Evolutionary conservation across 2,329 filamentous ascomycete species (phyloP).

Genomic region (Paracoccidioides brasiliensis): DNA sequence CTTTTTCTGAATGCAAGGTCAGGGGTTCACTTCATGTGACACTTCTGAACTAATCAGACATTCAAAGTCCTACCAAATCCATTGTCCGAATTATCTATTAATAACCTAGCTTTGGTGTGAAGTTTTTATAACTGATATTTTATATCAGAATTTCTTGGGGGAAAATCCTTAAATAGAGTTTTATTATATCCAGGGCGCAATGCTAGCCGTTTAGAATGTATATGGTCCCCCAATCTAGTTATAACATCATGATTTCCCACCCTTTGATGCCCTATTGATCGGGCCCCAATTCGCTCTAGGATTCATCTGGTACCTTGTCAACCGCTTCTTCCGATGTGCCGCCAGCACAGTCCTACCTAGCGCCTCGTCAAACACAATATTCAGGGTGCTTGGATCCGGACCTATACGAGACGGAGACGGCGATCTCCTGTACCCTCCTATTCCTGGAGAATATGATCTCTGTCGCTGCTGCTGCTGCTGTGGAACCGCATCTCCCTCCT

Average conservation of each 20-base stretch:
- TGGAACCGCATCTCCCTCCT: too few relatives aligned
- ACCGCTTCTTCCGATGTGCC: slow-evolving; percentile 44
- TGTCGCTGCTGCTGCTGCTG: neutral
- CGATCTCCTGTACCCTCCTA: neutral
- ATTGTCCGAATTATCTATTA: too few relatives aligned
- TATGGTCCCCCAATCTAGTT: neutral
- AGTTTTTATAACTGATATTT: too few relatives aligned
- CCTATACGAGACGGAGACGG: neutral
- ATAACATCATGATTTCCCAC: neutral
- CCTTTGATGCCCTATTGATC: slow-evolving; percentile 38
- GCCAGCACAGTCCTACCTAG: slow-evolving; percentile 52
- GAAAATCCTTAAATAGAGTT: too few relatives aligned
- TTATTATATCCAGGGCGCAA: neutral
- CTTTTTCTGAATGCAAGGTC: too few relatives aligned
- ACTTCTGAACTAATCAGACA: too few relatives aligned
- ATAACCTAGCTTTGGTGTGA: too few relatives aligned
- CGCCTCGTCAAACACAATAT: slow-evolving; percentile 66
- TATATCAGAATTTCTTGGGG: too few relatives aligned
- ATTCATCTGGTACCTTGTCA: slow-evolving; percentile 81
- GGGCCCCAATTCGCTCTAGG: slow-evolving; percentile 91
- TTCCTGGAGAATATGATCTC: neutral
- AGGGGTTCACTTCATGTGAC: too few relatives aligned
- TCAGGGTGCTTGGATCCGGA: slow-evolving; percentile 32
- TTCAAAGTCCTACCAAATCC: too few relatives aligned
- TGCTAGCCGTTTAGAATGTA: too few relatives aligned